Percentiles rank a stretch among this genome's conserved stretches.
Conservation (phyloP, 495 filamentous ascomycete genomes). For the Usnea hakonensis region DNA sequence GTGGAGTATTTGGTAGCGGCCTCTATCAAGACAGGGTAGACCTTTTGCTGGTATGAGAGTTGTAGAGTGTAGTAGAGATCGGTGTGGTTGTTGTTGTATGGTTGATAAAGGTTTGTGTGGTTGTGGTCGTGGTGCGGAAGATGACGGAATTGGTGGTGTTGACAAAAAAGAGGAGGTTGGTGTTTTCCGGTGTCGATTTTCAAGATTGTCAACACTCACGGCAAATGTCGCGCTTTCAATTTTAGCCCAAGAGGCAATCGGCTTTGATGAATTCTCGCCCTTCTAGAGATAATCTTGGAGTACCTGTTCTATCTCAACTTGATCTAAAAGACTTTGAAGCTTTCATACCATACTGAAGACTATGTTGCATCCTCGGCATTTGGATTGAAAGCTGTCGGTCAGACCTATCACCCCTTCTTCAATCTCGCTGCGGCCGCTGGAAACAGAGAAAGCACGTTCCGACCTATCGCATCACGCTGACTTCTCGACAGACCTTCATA, state of each 20-base stretch:
- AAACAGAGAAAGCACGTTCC: conserved; percentile 6
- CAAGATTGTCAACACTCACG: not conserved
- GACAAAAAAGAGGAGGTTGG: not conserved
- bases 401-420: not conserved
- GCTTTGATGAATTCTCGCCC: too few relatives aligned
- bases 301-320: not conserved
- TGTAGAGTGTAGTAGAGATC: not conserved
- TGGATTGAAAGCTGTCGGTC: not conserved
- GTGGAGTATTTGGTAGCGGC: too few relatives aligned
- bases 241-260: not conserved
- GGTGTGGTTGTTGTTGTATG: not conserved
- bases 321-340: not conserved
- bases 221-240: not conserved
- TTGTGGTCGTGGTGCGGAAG: too few relatives aligned
- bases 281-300: not conserved
- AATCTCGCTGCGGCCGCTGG: not conserved
- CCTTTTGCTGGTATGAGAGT: too few relatives aligned
- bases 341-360: not conserved
- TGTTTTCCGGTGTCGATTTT: too few relatives aligned
- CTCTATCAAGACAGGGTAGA: too few relatives aligned
- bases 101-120: not conserved
- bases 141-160: not conserved
- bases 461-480: conserved; percentile 6
- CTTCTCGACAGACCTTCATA: not conserved
- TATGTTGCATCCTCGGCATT: not conserved